Evolutionary conservation across 2,329 filamentous ascomycete genomes (phyloP).

Genomic region (Penicillium corylophilum): DNA sequence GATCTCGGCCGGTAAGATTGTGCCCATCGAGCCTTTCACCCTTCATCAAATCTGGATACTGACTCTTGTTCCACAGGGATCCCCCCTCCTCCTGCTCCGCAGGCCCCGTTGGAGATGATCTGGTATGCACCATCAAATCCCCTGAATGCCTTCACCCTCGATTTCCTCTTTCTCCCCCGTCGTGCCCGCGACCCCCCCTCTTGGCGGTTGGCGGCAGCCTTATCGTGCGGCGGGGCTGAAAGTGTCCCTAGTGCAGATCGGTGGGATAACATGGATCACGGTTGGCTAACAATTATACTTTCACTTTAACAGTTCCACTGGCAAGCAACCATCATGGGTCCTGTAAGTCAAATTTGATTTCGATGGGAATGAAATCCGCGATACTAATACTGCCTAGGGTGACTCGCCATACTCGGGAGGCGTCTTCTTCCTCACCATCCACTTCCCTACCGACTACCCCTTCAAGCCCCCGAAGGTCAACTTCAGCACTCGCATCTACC

Average conservation of each 20-base stretch:
- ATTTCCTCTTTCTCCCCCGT: slow-evolving; percentile 3
- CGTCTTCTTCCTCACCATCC: slow-evolving; percentile 98
- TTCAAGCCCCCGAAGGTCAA: slow-evolving; percentile 99
- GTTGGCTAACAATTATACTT: slow-evolving; percentile 32
- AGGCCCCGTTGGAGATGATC: slow-evolving; percentile 92
- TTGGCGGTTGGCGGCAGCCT: slow-evolving; percentile 11
- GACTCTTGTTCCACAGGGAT: slow-evolving; percentile 62
- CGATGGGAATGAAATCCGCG: not conserved
- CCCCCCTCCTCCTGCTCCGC: slow-evolving; percentile 98
- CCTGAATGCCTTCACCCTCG: not conserved
- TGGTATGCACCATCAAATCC: slow-evolving; percentile 66
- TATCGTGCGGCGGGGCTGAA: slow-evolving; percentile 26
- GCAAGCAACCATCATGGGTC: slow-evolving; percentile 99
- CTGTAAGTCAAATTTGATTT: slow-evolving; percentile 63
- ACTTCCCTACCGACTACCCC: slow-evolving; percentile 99
- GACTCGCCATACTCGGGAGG: slow-evolving; percentile 98
- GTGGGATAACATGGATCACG: slow-evolving; percentile 6
- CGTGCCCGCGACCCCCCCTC: slow-evolving; percentile 10
- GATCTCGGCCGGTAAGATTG: slow-evolving; percentile 51
- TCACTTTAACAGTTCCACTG: slow-evolving; percentile 78
- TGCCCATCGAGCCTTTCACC: slow-evolving; percentile 8
- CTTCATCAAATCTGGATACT: slow-evolving; percentile 14
- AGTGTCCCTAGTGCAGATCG: not conserved
- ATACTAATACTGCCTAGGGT: slow-evolving; percentile 57
- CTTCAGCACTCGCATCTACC: slow-evolving; percentile 99